Conservation (phyloP, 2,329 filamentous ascomycete species). For the Arachnomyces sp. region DNA sequence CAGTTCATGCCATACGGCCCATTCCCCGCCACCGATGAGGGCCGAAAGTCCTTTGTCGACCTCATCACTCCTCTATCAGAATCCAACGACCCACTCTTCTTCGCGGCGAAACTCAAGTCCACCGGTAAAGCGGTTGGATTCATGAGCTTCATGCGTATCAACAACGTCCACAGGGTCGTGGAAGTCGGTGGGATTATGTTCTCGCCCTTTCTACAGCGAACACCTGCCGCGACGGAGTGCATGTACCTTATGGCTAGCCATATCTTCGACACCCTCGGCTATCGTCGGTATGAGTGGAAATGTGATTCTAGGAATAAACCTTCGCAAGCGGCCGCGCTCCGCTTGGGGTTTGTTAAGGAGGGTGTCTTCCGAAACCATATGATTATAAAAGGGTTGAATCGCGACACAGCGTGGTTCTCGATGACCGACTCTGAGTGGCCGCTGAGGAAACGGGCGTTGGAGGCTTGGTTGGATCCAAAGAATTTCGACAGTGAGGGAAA, state of each 20-base stretch:
- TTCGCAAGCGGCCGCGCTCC: conserved; percentile 46
- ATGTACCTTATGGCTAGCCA: conserved; percentile 49
- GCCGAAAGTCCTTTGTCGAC: conserved; percentile 21
- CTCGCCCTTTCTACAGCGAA: conserved; percentile 43
- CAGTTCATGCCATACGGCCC: conserved; percentile 36
- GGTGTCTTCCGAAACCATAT: conserved; percentile 55
- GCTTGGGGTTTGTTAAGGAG: conserved; percentile 53
- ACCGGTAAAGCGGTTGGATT: conserved; percentile 35
- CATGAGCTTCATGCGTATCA: conserved; percentile 38
- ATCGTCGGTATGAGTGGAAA: conserved; percentile 57
- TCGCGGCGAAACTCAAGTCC: conserved; percentile 21
- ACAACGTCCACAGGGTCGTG: conserved; percentile 40
- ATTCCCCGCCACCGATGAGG: conserved; percentile 21
- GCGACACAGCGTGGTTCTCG: conserved; percentile 55
- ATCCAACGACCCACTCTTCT: conserved; percentile 35
- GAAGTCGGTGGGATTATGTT: conserved; percentile 53
- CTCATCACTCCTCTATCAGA: conserved; percentile 17
- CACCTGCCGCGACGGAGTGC: conserved; percentile 49
- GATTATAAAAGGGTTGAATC: conserved; percentile 47
- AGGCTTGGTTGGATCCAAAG: conserved; percentile 45
- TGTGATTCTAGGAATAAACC: conserved; percentile 49
- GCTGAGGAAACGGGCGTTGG: conserved; percentile 37
- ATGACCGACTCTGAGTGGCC: conserved; percentile 54
- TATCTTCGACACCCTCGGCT: conserved; percentile 47
- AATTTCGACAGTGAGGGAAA: conserved; percentile 50